A percentile compares a stretch with the other conserved stretches of the same genome.
These are phyloP conservation scores for Aureobasidium sp. DNA, from an alignment of 2,329 filamentous ascomycete species.

Conservation along the genomic window DNA sequence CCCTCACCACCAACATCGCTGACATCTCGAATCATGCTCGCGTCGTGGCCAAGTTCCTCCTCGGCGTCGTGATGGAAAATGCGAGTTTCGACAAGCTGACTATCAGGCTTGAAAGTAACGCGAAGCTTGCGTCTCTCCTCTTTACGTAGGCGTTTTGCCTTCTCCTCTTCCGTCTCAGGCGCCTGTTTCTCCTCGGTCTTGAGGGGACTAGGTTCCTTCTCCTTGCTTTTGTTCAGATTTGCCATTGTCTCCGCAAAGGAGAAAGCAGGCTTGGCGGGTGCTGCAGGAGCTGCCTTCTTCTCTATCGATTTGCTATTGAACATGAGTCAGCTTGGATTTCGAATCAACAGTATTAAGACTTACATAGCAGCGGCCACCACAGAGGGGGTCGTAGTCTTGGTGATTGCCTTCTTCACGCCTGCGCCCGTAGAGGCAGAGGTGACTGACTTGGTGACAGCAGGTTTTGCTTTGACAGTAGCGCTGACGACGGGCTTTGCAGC, in stretches of 20 bases:
- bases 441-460: slow-evolving; percentile 14
- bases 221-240: slow-evolving; percentile 42
- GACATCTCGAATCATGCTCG: slow-evolving; percentile 62
- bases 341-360: neutral
- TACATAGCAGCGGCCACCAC: slow-evolving; percentile 14
- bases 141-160: slow-evolving; percentile 59
- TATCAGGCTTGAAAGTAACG: slow-evolving; percentile 62
- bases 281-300: slow-evolving; percentile 14
- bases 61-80: slow-evolving; percentile 64
- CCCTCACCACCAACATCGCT: slow-evolving; percentile 60
- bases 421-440: slow-evolving; percentile 13
- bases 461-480: slow-evolving; percentile 18
- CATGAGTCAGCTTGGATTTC: neutral
- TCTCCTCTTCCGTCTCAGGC: slow-evolving; percentile 60
- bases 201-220: slow-evolving; percentile 30
- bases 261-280: slow-evolving; percentile 24
- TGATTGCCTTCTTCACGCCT: slow-evolving; percentile 21
- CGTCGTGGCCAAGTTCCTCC: slow-evolving; percentile 59
- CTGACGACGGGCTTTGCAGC: slow-evolving; percentile 20
- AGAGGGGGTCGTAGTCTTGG: slow-evolving; percentile 14
- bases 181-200: slow-evolving; percentile 45
- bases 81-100: slow-evolving; percentile 56
- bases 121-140: slow-evolving; percentile 61
- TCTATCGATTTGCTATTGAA: slow-evolving; percentile 11
- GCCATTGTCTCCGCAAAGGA: slow-evolving; percentile 31